A percentile compares a stretch with the other conserved stretches of the same genome.
Evolutionary conservation across 129 eudicot species (phyloP).

Genomic region (Deinandra increscens): DNA sequence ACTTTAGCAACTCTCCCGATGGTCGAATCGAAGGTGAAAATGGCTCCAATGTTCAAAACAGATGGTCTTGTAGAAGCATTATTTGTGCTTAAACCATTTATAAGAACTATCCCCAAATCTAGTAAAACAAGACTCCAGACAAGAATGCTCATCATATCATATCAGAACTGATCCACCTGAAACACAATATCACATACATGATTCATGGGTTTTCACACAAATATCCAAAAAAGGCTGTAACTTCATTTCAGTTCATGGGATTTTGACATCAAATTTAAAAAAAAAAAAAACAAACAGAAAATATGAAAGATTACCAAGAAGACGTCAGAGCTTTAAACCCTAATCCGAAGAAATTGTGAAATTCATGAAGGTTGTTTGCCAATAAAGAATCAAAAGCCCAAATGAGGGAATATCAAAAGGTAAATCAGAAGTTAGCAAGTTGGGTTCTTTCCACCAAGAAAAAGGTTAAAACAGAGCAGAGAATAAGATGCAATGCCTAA

Average conservation of each 20-base stretch:
- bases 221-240: neutral
- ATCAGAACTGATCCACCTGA: conserved; percentile 28
- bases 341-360: conserved; percentile 21
- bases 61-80: conserved; percentile 66
- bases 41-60: conserved; percentile 73
- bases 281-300: conserved; percentile 7
- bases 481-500: conserved; percentile 41
- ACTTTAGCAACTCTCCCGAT: conserved; percentile 79
- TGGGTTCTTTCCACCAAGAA: conserved; percentile 21
- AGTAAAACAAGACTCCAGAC: conserved; percentile 36
- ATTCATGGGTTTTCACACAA: conserved; percentile 25
- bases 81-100: conserved; percentile 44
- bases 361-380: neutral
- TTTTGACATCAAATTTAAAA: neutral
- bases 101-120: conserved; percentile 34
- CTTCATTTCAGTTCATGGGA: neutral
- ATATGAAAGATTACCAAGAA: conserved; percentile 17
- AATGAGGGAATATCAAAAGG: conserved; percentile 28
- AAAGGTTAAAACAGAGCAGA: conserved; percentile 5
- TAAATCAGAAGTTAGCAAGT: conserved; percentile 14
- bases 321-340: conserved; percentile 19
- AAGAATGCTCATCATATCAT: conserved; percentile 33
- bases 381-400: conserved; percentile 13
- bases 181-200: conserved; percentile 10
- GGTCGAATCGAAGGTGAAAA: conserved; percentile 74